Conservation (phyloP, 768 basidiomycete species). For the Leucocoprinus birnbaumii region DNA sequence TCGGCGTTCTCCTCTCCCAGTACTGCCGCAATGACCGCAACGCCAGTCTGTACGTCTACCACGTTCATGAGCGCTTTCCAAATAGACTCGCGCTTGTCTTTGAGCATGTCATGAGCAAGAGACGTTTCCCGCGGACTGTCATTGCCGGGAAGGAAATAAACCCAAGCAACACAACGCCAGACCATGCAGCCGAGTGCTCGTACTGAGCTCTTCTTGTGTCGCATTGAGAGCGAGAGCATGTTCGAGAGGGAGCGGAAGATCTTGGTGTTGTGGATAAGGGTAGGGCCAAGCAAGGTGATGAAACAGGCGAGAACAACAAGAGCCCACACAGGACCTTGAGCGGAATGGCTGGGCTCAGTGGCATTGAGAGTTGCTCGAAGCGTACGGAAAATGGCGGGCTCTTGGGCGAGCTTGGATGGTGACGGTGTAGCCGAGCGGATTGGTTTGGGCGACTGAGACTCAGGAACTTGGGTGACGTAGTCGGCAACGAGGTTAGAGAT, state of each 20-base stretch:
- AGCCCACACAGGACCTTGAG: conserved; percentile 80
- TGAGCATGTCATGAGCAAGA: conserved; percentile 13
- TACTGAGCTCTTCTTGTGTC: conserved; percentile 61
- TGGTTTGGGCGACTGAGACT: conserved; percentile 28
- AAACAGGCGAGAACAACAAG: conserved; percentile 64
- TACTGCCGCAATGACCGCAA: conserved; percentile 52
- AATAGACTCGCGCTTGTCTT: conserved; percentile 30
- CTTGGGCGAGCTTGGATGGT: conserved; percentile 31
- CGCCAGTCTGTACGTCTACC: conserved; percentile 48
- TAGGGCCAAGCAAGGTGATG: conserved; percentile 62
- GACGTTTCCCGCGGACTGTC: conserved; percentile 4
- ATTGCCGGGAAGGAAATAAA: conserved; percentile 50
- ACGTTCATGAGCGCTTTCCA: conserved; percentile 52
- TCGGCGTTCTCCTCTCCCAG: conserved; percentile 28
- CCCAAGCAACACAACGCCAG: conserved; percentile 69
- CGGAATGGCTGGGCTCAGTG: conserved; percentile 53
- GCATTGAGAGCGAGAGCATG: conserved; percentile 52
- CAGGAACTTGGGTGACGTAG: conserved; percentile 39
- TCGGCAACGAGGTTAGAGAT: conserved; percentile 46
- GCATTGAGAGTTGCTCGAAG: conserved; percentile 60
- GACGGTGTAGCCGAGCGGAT: conserved; percentile 11
- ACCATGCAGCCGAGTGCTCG: conserved; percentile 57
- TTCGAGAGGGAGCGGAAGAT: conserved; percentile 44
- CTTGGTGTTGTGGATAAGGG: conserved; percentile 40
- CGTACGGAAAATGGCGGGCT: conserved; percentile 59